Evolutionary conservation across 2,329 filamentous ascomycete species (phyloP), one percentile per base, ranked within the genome.

Genomic region (Colletotrichum navitas): DNA sequence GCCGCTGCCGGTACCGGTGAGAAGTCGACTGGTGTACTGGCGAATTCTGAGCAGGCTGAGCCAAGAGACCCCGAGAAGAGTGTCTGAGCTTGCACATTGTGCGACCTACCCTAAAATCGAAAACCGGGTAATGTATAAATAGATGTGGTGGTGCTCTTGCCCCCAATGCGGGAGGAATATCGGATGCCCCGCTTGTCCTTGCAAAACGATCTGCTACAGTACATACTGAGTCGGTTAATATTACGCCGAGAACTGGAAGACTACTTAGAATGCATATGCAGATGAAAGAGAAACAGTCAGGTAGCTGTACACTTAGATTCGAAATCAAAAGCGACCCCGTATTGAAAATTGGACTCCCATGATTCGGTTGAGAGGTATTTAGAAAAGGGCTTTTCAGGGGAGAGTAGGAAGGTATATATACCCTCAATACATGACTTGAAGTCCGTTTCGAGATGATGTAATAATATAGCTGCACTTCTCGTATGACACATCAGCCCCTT

Each of bases 21-120:
- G 47, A 70, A 71, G 56, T 61, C 66, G 10, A 29, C 52, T 1
- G 68, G 68, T 1, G 65, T 68, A 18, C 32, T 71, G 51, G 59
- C 56, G 59, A 60, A 29, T 2, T 12, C 49, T 24, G 59, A 63
- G 39, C 68, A 59, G 29, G 26, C 54, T 0, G 51, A 26, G n/a
- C 43, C 65, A 29, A 63, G 59, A 26, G 65, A 60, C 6, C 39
- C 68, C 3, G 65, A 71, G 39, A 56, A 71, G 59, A 71, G 24
- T 43, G 45, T 36, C 21, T 71, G 36, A 65, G 24, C 7, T 18
- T 52, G 10, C 11, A 2, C 16, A 14, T 12, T 14, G 5, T 26
- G 3, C 18, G 14, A 2, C 24, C 45, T 47, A 29, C 24, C 43
- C 24, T 3, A 1, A 1, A 5, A 24, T 39, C 21, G 1, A 8